Conservation (phyloP, 352 stramenopile genomes). For the Phytophthora foliorum region DNA sequence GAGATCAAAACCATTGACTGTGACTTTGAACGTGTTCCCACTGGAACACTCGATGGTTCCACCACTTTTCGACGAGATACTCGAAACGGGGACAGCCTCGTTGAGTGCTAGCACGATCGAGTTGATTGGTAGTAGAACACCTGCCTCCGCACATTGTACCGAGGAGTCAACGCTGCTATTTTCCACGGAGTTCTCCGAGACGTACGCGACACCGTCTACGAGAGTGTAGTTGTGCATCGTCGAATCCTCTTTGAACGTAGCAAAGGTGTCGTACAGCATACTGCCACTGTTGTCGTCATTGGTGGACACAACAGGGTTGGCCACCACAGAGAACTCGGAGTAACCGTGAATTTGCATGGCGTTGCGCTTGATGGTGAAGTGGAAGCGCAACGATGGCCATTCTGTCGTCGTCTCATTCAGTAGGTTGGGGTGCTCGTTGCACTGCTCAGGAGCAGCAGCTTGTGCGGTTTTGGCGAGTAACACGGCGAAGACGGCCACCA, state of each 20-base stretch:
- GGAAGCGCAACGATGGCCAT: constrained; percentile 39
- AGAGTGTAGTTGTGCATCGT: constrained; percentile 38
- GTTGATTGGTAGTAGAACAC: constrained; percentile 33
- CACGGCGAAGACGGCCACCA: neutral
- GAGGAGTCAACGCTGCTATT: neutral
- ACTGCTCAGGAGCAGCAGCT: neutral
- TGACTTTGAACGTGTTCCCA: constrained; percentile 32
- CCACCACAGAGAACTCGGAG: constrained; percentile 43
- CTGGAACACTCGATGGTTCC: constrained; percentile 25
- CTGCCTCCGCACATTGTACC: constrained; percentile 25
- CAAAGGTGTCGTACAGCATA: constrained; percentile 41
- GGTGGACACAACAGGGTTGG: constrained; percentile 23
- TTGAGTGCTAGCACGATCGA: constrained; percentile 33
- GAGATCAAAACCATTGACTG: constrained; percentile 37
- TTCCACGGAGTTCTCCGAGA: constrained; percentile 13
- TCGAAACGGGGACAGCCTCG: constrained; percentile 21
- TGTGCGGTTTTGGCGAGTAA: neutral
- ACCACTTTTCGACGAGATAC: constrained; percentile 8
- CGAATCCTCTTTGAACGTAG: constrained; percentile 28
- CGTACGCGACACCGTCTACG: constrained; percentile 35
- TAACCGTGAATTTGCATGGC: constrained; percentile 41
- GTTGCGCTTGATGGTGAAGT: constrained; percentile 44
- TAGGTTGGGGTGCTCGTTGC: neutral
- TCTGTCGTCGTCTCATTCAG: neutral
- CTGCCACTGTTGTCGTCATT: constrained; percentile 5